A percentile compares a stretch with the other conserved stretches of the same genome.
These are phyloP conservation scores for Rhizophora apiculata DNA, from an alignment of 345 rosid genomes.

Conservation along the genomic window DNA sequence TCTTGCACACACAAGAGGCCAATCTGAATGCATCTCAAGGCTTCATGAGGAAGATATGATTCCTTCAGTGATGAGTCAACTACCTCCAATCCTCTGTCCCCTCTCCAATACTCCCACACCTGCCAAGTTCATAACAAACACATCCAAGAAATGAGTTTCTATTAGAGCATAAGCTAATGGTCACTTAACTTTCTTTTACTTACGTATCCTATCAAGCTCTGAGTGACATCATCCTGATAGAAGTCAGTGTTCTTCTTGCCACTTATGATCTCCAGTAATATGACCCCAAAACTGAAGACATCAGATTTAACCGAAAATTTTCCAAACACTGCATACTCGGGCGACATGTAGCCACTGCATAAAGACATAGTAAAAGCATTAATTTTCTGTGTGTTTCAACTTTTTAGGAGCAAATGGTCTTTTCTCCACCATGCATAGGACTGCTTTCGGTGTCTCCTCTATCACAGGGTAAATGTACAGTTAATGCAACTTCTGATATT, in stretches of 20 bases:
- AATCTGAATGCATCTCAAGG: constrained; percentile 12
- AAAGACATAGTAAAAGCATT: not conserved
- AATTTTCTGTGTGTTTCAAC: not conserved
- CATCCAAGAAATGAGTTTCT: not conserved
- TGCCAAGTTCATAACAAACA: not conserved
- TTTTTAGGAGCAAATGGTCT: too few relatives aligned
- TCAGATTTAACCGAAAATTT: constrained; percentile 21
- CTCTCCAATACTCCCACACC: constrained; percentile 17
- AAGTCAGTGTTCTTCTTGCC: constrained; percentile 11
- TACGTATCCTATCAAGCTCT: constrained; percentile 18
- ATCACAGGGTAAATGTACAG: too few relatives aligned
- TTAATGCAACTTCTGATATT: too few relatives aligned
- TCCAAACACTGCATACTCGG: constrained; percentile 22
- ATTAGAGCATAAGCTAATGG: not conserved
- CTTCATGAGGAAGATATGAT: not conserved
- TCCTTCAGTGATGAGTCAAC: constrained; percentile 8
- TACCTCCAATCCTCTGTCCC: constrained; percentile 4
- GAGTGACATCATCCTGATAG: not conserved
- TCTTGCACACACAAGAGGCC: constrained; percentile 13
- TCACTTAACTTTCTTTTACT: not conserved
- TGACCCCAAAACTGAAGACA: constrained; percentile 26
- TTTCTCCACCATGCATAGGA: not conserved
- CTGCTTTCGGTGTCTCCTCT: too few relatives aligned
- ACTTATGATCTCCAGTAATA: constrained; percentile 21
- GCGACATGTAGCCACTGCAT: constrained; percentile 29